Base-by-base conservation (phyloP, 169 alveolate species). In the Theileria parva region DNA sequence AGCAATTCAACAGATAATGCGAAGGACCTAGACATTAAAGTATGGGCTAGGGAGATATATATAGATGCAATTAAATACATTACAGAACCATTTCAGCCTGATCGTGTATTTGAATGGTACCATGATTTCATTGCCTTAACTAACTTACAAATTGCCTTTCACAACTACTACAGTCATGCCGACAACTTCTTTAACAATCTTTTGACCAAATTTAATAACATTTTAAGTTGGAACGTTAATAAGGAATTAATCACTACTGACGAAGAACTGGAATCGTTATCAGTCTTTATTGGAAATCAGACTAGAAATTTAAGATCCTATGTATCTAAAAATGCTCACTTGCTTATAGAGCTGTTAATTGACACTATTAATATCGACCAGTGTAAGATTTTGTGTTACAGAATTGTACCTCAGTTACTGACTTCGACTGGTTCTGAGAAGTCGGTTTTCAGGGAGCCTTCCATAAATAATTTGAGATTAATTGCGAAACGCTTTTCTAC, bases 41-140 rank as follows among this genome's bases (percentile, higher is more conserved):
- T 50, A 28, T 23, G 67, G 50, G 64, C 77, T 4, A 15, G 21
- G 12, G 51, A 28, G 48, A 57, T 76, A 5, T 81, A 27, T 63
- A 44, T 28, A 0, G 85, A 81, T 68, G 66, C 85, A 27, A 15
- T 75, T 19, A n/a, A 23, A 6, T 81, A 64, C 34, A 72, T 81
- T 3, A 34, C 50, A 0, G 74, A 19, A 4, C 30, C 32, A 19
- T 12, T 21, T 9, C 27, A 37, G 1, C 66, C 53, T 0, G 67
- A 25, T 0, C 27, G 30, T n/a, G 48, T 37, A 37, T 79, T 9
- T 30, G 84, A 80, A 59, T 81, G 88, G 88, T 63, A 73, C 37
- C 77, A 81, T 23, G 88, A 81, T 32, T 81, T 81, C 55, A 59
- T 81, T 32, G 76, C 48, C 23, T 74, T 81, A 44, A 81, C 88